Percentiles rank a stretch among this genome's conserved stretches.
phyloP scores from a whole-genome alignment of 441 rosid species.

The Populus trichocarpa region DNA sequence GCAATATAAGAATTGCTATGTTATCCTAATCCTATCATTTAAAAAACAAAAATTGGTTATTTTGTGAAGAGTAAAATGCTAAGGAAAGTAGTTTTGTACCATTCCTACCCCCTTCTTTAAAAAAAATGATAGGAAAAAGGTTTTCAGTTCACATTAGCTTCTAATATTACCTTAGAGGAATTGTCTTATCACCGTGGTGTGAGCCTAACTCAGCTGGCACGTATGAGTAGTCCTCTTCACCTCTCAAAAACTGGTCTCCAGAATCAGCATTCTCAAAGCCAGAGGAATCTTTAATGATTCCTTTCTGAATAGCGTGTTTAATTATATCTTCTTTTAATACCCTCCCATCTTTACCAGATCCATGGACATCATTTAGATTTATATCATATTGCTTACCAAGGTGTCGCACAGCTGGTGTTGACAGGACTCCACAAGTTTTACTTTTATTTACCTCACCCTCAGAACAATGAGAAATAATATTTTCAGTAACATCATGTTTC shows the following conservation, averaged over 20 bases:
- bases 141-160: background rate
- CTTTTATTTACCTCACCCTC: constrained; percentile 19
- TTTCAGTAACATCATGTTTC: constrained; percentile 11
- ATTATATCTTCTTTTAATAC: constrained; percentile 78
- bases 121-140: background rate
- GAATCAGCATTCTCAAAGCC: constrained; percentile 19
- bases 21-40: too few relatives aligned
- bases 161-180: constrained; percentile 62
- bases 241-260: constrained; percentile 21
- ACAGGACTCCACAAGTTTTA: constrained; percentile 42
- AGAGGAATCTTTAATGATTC: constrained; percentile 30
- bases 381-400: constrained; percentile 72
- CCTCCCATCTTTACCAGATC: constrained; percentile 72
- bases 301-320: constrained; percentile 47
- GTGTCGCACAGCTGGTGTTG: constrained; percentile 70
- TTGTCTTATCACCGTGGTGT: constrained; percentile 42
- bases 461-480: constrained; percentile 13
- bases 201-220: constrained; percentile 22
- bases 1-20: too few relatives aligned
- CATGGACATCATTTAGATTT: constrained; percentile 50
- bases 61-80: too few relatives aligned
- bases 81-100: too few relatives aligned
- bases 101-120: background rate
- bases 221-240: constrained; percentile 10
- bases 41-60: too few relatives aligned